Conservation (phyloP, 2,329 filamentous ascomycete genomes). For the Colletotrichum godetiae region DNA sequence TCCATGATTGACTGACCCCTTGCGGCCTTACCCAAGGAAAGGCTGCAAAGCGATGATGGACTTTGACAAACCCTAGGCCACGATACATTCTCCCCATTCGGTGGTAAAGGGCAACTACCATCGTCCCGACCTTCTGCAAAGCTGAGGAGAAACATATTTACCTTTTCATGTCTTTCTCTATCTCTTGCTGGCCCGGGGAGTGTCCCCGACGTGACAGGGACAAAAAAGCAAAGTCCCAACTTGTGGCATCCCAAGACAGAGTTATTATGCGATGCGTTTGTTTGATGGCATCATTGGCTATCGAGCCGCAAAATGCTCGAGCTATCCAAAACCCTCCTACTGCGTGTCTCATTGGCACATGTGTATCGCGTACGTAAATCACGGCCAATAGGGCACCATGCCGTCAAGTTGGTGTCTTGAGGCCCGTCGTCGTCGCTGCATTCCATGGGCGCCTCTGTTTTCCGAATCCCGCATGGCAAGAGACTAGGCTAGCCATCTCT, state of each 20-base stretch:
- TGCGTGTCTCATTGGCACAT: neutral
- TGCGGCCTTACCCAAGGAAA: neutral
- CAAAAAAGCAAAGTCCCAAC: neutral
- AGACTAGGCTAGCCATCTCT: neutral
- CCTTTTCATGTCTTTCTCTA: neutral
- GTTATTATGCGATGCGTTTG: conserved; percentile 19
- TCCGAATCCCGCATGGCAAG: neutral
- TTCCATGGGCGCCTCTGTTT: neutral
- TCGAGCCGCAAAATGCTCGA: conserved; percentile 19
- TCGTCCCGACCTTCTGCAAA: neutral
- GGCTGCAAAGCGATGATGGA: neutral
- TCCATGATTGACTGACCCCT: no score
- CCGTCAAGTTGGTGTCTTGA: neutral
- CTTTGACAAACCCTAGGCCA: neutral
- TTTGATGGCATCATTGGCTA: conserved; percentile 20
- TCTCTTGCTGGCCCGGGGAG: neutral
- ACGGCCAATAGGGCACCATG: neutral
- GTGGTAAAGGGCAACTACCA: neutral
- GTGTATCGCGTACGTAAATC: neutral
- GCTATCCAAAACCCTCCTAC: neutral
- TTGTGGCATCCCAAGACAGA: neutral
- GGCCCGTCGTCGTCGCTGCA: neutral
- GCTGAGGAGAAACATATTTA: neutral
- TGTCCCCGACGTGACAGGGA: conserved; percentile 9
- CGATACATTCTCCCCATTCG: neutral